phyloP scores from a whole-genome alignment of 2,329 filamentous ascomycete species.

The Cordyceps cateniannulata region DNA sequence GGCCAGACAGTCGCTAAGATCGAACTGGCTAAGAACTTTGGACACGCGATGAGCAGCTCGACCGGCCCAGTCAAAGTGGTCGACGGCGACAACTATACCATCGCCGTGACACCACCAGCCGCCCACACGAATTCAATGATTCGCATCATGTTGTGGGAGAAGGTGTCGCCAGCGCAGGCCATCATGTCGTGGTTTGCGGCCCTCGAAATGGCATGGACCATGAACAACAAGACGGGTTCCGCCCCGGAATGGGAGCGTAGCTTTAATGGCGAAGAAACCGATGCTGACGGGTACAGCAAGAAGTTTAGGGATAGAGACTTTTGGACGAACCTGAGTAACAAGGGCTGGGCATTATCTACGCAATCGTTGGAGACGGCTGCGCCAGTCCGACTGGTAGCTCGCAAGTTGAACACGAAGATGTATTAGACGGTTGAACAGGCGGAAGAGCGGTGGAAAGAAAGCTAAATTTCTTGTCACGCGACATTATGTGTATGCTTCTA shows the following conservation, averaged over 20 bases:
- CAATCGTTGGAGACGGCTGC: slow-evolving; percentile 32
- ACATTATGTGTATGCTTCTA: background rate
- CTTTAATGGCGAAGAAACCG: background rate
- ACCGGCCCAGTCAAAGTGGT: slow-evolving; percentile 24
- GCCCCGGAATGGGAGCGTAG: background rate
- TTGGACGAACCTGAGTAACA: slow-evolving; percentile 22
- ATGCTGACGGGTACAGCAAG: slow-evolving; percentile 4
- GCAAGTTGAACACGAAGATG: slow-evolving; percentile 20
- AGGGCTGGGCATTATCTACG: slow-evolving; percentile 30
- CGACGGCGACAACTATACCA: slow-evolving; percentile 13
- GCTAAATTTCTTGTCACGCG: background rate
- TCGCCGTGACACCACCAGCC: slow-evolving; percentile 8
- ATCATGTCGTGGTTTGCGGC: slow-evolving; percentile 32
- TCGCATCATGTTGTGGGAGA: slow-evolving; percentile 29
- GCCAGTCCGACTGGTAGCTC: slow-evolving; percentile 26
- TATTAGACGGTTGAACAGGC: background rate
- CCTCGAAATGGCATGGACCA: slow-evolving; percentile 30
- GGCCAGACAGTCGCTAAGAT: slow-evolving; percentile 27
- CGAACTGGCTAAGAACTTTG: slow-evolving; percentile 37
- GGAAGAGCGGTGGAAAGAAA: background rate
- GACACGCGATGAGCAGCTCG: slow-evolving; percentile 28
- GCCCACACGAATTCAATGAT: slow-evolving; percentile 20
- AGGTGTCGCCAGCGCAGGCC: slow-evolving; percentile 23
- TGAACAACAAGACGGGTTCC: slow-evolving; percentile 17
- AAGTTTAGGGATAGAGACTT: slow-evolving; percentile 15